Percentiles rank a stretch among this genome's conserved stretches.
These are phyloP conservation scores for Angophora floribunda DNA, from an alignment of 345 rosid species.

Conservation along the genomic window DNA sequence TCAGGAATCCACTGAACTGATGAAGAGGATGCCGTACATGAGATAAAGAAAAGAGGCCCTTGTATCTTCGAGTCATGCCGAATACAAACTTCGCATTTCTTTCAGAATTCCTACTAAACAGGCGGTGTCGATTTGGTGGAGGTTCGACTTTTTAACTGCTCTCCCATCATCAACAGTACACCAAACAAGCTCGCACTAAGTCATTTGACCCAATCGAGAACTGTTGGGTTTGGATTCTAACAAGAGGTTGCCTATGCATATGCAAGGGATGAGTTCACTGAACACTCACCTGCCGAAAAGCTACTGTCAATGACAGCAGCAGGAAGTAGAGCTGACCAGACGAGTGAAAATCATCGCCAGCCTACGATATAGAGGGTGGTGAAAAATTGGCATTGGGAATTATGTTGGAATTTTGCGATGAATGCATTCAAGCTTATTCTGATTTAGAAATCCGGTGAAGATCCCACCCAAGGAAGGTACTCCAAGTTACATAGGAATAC, in stretches of 20 bases:
- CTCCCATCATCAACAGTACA: background rate
- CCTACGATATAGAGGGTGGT: background rate
- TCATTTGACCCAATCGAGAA: background rate
- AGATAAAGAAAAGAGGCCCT: background rate
- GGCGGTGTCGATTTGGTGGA: background rate
- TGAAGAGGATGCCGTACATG: background rate
- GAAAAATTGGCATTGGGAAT: background rate
- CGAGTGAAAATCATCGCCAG: background rate
- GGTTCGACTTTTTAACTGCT: background rate
- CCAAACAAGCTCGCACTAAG: background rate
- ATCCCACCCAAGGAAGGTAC: background rate
- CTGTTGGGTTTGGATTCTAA: background rate
- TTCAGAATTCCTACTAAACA: background rate
- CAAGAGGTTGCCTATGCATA: background rate
- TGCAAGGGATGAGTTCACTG: background rate
- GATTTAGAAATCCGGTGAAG: background rate
- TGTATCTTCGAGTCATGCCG: background rate
- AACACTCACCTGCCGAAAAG: background rate
- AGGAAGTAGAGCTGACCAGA: background rate
- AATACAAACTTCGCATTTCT: background rate
- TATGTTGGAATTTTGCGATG: background rate
- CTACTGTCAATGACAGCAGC: background rate
- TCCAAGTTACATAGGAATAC: background rate
- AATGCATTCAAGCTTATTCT: background rate
- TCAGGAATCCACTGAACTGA: background rate